Percentiles rank a stretch among this genome's conserved stretches.
Evolutionary conservation across 202 grass and related monocot genomes (phyloP).

Genomic region (Carex arenaria): DNA sequence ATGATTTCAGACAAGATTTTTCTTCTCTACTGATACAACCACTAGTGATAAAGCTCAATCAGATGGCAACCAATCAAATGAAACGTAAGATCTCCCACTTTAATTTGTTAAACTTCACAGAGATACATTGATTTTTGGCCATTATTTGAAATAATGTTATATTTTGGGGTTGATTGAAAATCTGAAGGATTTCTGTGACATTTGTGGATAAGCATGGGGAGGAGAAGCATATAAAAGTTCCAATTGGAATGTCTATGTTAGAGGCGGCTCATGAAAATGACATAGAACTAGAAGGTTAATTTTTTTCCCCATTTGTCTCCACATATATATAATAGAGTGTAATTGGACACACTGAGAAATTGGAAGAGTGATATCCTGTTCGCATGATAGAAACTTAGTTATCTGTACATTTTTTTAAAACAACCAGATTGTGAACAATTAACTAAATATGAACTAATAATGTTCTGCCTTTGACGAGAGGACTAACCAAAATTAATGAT

Average conservation of each 20-base stretch:
- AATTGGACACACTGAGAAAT: neutral
- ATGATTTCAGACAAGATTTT: conserved; percentile 42
- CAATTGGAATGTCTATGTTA: conserved; percentile 88
- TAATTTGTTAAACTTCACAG: neutral
- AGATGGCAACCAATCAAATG: conserved; percentile 36
- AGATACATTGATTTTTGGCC: conserved; percentile 20
- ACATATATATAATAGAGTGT: neutral
- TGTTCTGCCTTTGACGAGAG: neutral
- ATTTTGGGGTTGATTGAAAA: neutral
- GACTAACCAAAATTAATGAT: neutral
- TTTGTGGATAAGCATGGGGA: conserved; percentile 73
- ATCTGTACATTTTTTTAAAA: neutral
- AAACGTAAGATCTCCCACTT: conserved; percentile 41
- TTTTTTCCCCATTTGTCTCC: neutral
- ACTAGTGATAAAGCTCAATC: conserved; percentile 18
- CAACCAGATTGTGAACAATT: neutral
- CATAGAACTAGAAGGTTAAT: conserved; percentile 93
- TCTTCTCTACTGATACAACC: conserved; percentile 49
- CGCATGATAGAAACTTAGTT: neutral
- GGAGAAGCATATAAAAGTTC: conserved; percentile 74
- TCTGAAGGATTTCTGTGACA: conserved; percentile 78
- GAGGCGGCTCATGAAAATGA: conserved; percentile 96
- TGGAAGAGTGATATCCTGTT: neutral
- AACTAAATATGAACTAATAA: neutral
- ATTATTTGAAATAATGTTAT: conserved; percentile 16